phyloP scores from a whole-genome alignment of 1,139 yeast species.

The Geotrichum europaeum region DNA sequence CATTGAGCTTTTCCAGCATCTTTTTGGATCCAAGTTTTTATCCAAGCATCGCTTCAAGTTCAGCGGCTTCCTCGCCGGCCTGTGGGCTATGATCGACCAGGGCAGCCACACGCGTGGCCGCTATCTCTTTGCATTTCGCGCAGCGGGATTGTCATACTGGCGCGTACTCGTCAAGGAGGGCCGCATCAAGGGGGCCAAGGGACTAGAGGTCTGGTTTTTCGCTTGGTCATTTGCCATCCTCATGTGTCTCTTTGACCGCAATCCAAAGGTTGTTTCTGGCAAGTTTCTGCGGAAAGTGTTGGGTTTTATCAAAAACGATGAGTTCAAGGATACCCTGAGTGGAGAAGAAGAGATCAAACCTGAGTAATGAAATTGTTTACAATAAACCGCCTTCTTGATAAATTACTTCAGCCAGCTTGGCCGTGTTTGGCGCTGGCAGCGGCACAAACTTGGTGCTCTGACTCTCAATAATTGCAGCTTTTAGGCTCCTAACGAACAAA shows the following conservation, averaged over 20 bases:
- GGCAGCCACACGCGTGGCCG: constrained; percentile 30
- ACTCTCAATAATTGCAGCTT: constrained; percentile 17
- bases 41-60: constrained; percentile 35
- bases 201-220: constrained; percentile 34
- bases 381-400: constrained; percentile 25
- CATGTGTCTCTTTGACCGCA: constrained; percentile 33
- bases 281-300: constrained; percentile 30
- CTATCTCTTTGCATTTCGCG: constrained; percentile 34
- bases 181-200: constrained; percentile 25
- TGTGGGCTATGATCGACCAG: constrained; percentile 38
- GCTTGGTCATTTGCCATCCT: constrained; percentile 33
- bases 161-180: constrained; percentile 29
- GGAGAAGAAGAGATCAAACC: neutral
- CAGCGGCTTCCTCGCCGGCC: constrained; percentile 38
- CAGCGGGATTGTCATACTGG: constrained; percentile 38
- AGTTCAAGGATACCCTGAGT: constrained; percentile 28
- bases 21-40: constrained; percentile 30
- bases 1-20: constrained; percentile 34
- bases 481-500: constrained; percentile 13
- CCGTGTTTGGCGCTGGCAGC: constrained; percentile 24
- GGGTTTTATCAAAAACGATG: constrained; percentile 32
- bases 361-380: neutral
- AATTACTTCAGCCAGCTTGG: constrained; percentile 23
- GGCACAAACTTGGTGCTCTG: constrained; percentile 17
- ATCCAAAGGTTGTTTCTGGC: constrained; percentile 36